Base-by-base conservation (phyloP, 129 eudicot species). In the Arctium minus region DNA sequence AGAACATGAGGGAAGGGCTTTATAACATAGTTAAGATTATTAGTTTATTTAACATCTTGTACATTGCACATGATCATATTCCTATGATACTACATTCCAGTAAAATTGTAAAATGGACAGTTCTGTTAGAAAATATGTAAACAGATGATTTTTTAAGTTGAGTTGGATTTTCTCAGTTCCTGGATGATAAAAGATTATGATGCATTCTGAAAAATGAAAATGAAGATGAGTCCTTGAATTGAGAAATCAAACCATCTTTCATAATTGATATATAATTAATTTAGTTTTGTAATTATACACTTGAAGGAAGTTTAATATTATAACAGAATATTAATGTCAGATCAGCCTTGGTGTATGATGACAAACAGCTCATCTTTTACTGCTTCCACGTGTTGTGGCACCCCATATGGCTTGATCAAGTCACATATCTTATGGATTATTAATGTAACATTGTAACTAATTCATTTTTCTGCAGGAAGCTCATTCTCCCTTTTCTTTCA, bases 401-500 rank as follows among this genome's bases (percentile, higher is more conserved):
- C 32, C 6, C 8, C 8, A 13, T 74, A 27, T 29, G 15, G 32
- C 77, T 38, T 72, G 75, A 74, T 8, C 15, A 9, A 10, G 78
- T 40, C 17, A 60, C 69, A 38, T 64, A 40, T 42, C 8, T 44
- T 32, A 44, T 75, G 76, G 37, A 67, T 75, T 75, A 10, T 46
- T 32, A 68, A 44, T 68, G 76, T 78, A 56, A 72, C 64, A 75
- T 32, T 67, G 76, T 78, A 69, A 73, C 6, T 39, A 75, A 17
- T 79, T 37, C 42, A 42, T 77, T 4, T 79, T 40, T 73, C 48
- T 89, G 88, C 92, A 93, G 99, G 96, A 91, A 89, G 98, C 88
- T 76, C 99, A 96, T 91, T 90, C 99, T 48, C 70, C 84, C 8
- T 93, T 85, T 62, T 77, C 97, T 37, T 96, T 81, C 77, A 96